These are phyloP conservation scores for Candida bentonensis DNA, from an alignment of 805 yeast genomes.

Conservation along the genomic window DNA sequence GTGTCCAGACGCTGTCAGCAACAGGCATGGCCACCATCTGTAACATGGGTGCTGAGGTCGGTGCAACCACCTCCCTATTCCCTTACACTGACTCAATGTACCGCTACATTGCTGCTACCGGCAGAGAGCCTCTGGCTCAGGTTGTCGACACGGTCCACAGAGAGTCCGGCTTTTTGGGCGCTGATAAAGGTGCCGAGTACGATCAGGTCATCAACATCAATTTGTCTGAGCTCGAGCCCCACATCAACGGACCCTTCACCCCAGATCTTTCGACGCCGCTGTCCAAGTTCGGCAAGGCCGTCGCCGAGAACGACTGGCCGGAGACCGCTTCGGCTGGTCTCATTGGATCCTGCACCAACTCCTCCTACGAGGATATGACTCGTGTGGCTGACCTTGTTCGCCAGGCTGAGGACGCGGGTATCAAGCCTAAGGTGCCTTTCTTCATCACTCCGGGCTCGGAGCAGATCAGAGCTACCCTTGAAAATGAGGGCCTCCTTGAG, in stretches of 20 bases:
- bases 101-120: conserved; percentile 71
- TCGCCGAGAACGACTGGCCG: conserved; percentile 75
- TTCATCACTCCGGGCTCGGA: conserved; percentile 98
- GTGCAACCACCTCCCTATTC: conserved; percentile 96
- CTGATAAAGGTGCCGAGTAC: conserved; percentile 82
- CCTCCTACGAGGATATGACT: conserved; percentile 96
- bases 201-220: conserved; percentile 88
- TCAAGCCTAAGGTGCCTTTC: conserved; percentile 82
- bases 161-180: conserved; percentile 49
- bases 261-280: conserved; percentile 95
- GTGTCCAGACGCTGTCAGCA: conserved; percentile 77
- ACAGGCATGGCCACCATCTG: conserved; percentile 99
- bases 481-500: conserved; percentile 80
- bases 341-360: conserved; percentile 97
- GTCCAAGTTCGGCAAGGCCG: conserved; percentile 61
- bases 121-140: conserved; percentile 69
- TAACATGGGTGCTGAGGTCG: conserved; percentile 99
- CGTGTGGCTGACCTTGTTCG: conserved; percentile 82
- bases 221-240: conserved; percentile 79
- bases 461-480: conserved; percentile 93
- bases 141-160: conserved; percentile 51
- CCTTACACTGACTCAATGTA: conserved; percentile 78
- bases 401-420: conserved; percentile 77
- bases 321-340: conserved; percentile 75
- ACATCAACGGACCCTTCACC: conserved; percentile 95